Percentiles rank a stretch among this genome's conserved stretches.
These are phyloP conservation scores for Isatis tinctoria DNA, from an alignment of 345 rosid species.

Conservation along the genomic window DNA sequence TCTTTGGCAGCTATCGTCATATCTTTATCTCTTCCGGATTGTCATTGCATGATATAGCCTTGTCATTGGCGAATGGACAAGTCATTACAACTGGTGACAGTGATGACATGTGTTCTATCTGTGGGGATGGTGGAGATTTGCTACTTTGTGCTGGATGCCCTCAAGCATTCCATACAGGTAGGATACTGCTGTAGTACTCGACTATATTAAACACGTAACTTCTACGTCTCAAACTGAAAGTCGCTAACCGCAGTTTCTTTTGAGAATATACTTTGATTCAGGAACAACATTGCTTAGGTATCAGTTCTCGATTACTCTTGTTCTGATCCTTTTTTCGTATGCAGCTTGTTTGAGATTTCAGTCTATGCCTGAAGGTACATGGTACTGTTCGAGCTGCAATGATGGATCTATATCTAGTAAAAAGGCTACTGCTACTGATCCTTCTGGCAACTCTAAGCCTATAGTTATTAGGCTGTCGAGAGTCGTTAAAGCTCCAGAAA, in stretches of 20 bases:
- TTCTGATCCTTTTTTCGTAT: slow-evolving; percentile 31
- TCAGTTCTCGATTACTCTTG: not conserved
- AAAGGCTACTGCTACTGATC: slow-evolving; percentile 39
- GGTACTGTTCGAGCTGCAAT: slow-evolving; percentile 78
- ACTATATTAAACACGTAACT: not conserved
- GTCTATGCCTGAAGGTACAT: slow-evolving; percentile 59
- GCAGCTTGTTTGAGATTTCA: slow-evolving; percentile 82
- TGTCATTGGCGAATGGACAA: slow-evolving; percentile 78
- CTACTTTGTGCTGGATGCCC: slow-evolving; percentile 78
- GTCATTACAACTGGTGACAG: slow-evolving; percentile 56
- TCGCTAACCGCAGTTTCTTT: not conserved
- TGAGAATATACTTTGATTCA: too few species aligned
- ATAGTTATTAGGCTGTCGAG: slow-evolving; percentile 58
- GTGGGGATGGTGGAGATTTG: slow-evolving; percentile 85
- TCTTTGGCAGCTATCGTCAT: slow-evolving; percentile 76
- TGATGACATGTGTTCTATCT: slow-evolving; percentile 84
- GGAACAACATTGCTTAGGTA: too few species aligned
- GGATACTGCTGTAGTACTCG: not conserved
- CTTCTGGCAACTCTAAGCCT: slow-evolving; percentile 40
- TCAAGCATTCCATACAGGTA: slow-evolving; percentile 83
- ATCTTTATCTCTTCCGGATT: slow-evolving; percentile 77
- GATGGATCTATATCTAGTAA: slow-evolving; percentile 42
- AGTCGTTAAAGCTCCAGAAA: slow-evolving; percentile 69
- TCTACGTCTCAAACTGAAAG: not conserved
- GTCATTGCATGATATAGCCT: slow-evolving; percentile 92